Evolutionary conservation across 805 yeast genomes (phyloP).

Genomic region (Sungouiella blattae): DNA sequence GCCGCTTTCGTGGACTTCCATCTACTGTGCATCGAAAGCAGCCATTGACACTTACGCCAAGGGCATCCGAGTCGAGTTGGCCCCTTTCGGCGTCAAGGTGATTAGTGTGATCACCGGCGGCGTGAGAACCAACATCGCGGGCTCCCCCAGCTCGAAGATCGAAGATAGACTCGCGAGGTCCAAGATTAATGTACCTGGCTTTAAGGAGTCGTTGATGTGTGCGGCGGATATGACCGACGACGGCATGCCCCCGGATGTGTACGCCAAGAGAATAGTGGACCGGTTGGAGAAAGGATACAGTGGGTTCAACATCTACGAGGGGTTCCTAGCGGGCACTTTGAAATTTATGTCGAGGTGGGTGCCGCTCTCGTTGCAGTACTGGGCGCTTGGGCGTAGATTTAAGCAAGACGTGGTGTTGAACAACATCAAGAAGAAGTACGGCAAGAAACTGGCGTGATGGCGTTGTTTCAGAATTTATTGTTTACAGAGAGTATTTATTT

Average conservation of each 20-base stretch:
- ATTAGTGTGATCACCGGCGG: constrained; percentile 39
- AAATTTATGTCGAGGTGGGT: not conserved
- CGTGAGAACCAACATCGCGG: constrained; percentile 33
- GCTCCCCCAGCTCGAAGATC: constrained; percentile 5
- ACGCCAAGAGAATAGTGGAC: constrained; percentile 12
- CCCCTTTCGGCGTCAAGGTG: constrained; percentile 36
- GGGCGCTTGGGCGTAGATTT: not conserved
- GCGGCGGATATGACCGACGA: constrained; percentile 8
- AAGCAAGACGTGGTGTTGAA: not conserved
- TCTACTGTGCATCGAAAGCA: constrained; percentile 37
- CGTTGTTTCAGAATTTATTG: too few relatives aligned
- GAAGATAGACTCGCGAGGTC: not conserved
- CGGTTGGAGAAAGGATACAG: constrained; percentile 5
- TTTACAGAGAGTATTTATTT: too few relatives aligned
- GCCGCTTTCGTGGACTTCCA: constrained; percentile 31
- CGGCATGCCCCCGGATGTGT: constrained; percentile 5
- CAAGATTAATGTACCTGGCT: constrained; percentile 5
- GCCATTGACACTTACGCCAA: constrained; percentile 37
- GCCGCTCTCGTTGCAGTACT: not conserved
- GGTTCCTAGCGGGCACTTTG: constrained; percentile 7
- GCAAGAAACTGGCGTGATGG: too few relatives aligned
- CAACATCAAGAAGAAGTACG: not conserved
- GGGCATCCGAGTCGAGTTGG: constrained; percentile 31
- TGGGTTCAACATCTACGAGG: constrained; percentile 16
- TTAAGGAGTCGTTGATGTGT: constrained; percentile 7